Evolutionary conservation across 768 basidiomycete genomes (phyloP), one percentile per base, ranked within the genome.

Genomic region (Exidia glandulosa): DNA sequence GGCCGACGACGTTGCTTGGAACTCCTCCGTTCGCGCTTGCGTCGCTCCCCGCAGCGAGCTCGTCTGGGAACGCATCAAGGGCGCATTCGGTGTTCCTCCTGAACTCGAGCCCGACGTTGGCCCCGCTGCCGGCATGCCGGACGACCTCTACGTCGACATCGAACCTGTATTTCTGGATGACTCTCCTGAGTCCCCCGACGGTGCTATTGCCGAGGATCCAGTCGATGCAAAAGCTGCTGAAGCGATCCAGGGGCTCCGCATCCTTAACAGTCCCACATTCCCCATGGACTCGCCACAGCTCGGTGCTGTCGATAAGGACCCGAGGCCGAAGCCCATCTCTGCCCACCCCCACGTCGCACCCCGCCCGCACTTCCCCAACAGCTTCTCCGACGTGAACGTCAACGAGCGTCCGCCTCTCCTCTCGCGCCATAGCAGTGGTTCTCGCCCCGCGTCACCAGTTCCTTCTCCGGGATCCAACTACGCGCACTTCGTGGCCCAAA

Each of bases 61-160:
- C 41, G 85, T 94, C 59, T 96, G 93, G 93, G 91, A 94, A 70
- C 81, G 91, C 60, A 75, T 94, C 66, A 94, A 93, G 66, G 87
- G 84, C 32, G 91, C 89, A 0, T 75, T 96, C 1, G 93, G 93
- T 3, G 86, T 93, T 3, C 92, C 93, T 10, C 86, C 86, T 0
- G 91, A 94, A 66, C 76, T 94, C 25, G 73, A 73, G 54, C 70
- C 67, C 3, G 72, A 71, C 50, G 50, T 29, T 27, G 16, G 50
- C 25, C 14, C 25, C 50, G 25, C 25, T 27, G 50, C 30, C 30
- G 30, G 14, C 30, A 23, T 23, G 50, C 36, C 36, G 12, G 50
- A 54, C 25, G 50, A 31, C 10, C 14, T 29, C 25, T 54, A 27
- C 19, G 50, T 54, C 27, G 50, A 54, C 50, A 54, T 54, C 50